Evolutionary conservation across 345 rosid species (phyloP).

Genomic region (Adansonia digitata): DNA sequence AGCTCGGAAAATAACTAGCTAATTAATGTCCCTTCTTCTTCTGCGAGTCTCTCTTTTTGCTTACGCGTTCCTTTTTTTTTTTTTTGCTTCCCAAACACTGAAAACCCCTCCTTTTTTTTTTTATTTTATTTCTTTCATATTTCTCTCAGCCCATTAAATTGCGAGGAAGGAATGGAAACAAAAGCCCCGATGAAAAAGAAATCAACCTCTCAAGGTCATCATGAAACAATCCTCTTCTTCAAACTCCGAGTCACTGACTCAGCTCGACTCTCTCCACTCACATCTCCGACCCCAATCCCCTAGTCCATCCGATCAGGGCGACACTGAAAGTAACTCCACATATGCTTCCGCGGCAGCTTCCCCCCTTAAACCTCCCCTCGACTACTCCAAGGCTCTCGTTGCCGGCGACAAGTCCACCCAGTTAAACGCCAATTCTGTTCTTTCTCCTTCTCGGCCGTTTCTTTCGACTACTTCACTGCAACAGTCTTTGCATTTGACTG

Average conservation of each 20-base stretch:
- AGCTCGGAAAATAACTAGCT: not conserved
- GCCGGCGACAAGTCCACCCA: conserved; percentile 47
- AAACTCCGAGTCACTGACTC: conserved; percentile 69
- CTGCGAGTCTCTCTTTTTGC: not conserved
- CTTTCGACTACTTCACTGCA: conserved; percentile 18
- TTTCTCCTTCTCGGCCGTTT: conserved; percentile 19
- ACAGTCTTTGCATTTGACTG: conserved; percentile 26
- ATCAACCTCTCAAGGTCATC: conserved; percentile 1
- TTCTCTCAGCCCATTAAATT: conserved; percentile 11
- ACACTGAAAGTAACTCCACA: conserved; percentile 37
- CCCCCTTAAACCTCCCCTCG: conserved; percentile 39
- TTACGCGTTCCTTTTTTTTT: not conserved
- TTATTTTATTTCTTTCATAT: not conserved
- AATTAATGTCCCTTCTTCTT: not conserved
- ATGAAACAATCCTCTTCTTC: conserved; percentile 68
- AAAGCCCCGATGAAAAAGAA: conserved; percentile 3
- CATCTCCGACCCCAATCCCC: too few species aligned
- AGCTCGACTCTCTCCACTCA: conserved; percentile 54
- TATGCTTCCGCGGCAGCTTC: conserved; percentile 59
- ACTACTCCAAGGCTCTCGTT: conserved; percentile 50
- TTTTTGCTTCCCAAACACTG: conserved; percentile 7
- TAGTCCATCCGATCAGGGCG: conserved; percentile 71
- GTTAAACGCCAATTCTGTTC: conserved; percentile 36
- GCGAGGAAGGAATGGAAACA: conserved; percentile 14
- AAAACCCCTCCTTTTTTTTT: not conserved